phyloP scores from a whole-genome alignment of 345 rosid species.

The Eucalyptus pauciflora region DNA sequence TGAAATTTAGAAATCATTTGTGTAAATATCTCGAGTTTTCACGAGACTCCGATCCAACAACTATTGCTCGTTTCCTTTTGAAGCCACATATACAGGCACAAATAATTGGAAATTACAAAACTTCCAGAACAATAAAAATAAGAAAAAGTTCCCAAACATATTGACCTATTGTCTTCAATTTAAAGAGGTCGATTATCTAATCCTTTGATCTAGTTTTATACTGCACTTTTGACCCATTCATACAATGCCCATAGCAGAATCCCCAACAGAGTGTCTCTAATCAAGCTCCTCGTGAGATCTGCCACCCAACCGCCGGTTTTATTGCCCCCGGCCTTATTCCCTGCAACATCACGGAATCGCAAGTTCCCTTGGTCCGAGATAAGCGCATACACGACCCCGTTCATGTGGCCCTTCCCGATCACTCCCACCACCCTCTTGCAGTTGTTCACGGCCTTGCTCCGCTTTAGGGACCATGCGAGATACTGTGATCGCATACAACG shows the following conservation, averaged over 20 bases:
- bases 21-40: not conserved
- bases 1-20: not conserved
- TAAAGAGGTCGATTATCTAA: too few species aligned
- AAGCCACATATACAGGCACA: not conserved
- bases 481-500: slow-evolving; percentile 30
- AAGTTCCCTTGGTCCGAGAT: slow-evolving; percentile 63
- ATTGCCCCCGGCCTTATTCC: slow-evolving; percentile 23
- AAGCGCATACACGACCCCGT: slow-evolving; percentile 69
- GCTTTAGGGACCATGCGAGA: slow-evolving; percentile 82
- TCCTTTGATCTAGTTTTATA: not conserved
- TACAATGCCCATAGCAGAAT: slow-evolving; percentile 1
- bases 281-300: not conserved
- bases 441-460: slow-evolving; percentile 83
- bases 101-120: not conserved
- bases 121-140: not conserved
- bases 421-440: slow-evolving; percentile 71
- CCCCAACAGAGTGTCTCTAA: not conserved
- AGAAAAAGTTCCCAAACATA: too few species aligned
- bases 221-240: not conserved
- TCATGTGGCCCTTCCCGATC: slow-evolving; percentile 84
- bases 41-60: not conserved
- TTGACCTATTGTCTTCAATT: too few species aligned
- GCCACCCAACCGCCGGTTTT: not conserved
- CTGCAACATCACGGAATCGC: slow-evolving; percentile 63
- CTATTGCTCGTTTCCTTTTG: not conserved